Evolutionary conservation across 805 yeast genomes (phyloP).

Genomic region (Hanseniaspora mollemarum): DNA sequence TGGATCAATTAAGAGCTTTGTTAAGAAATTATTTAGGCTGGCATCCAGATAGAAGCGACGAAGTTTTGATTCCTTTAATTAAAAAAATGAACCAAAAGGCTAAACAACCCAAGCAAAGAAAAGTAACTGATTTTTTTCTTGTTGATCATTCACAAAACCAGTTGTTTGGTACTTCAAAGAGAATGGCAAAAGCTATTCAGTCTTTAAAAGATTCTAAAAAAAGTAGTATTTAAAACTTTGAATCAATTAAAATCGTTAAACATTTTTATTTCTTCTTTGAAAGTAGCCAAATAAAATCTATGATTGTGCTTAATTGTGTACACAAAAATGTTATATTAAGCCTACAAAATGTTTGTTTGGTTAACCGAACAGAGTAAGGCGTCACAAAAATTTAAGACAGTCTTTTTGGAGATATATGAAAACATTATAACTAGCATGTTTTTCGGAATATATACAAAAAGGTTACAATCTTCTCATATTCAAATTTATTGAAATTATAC

Average conservation of each 20-base stretch:
- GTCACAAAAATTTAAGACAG: too few species aligned
- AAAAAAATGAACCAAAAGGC: conserved; percentile 59
- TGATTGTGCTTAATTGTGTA: too few species aligned
- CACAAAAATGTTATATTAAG: neutral
- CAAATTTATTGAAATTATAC: too few species aligned
- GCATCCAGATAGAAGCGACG: conserved; percentile 64
- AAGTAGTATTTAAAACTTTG: conserved; percentile 29
- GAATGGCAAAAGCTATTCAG: conserved; percentile 40
- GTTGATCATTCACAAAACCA: conserved; percentile 4
- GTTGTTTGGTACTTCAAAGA: conserved; percentile 38
- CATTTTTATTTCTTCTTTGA: neutral
- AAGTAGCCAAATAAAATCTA: neutral
- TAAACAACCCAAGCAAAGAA: conserved; percentile 44
- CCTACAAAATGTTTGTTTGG: too few species aligned
- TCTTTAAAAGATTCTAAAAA: conserved; percentile 23
- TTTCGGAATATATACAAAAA: too few species aligned
- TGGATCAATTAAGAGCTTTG: conserved; percentile 64
- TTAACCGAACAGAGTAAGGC: too few species aligned
- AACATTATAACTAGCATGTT: too few species aligned
- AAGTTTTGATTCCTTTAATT: conserved; percentile 74
- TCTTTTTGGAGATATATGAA: too few species aligned
- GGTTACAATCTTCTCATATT: too few species aligned
- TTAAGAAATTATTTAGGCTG: conserved; percentile 67
- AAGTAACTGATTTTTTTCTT: conserved; percentile 59
- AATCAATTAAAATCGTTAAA: too few species aligned